Evolutionary conservation across 441 rosid genomes (phyloP), one percentile per base, ranked within the genome.

Genomic region (Adansonia gregorii): DNA sequence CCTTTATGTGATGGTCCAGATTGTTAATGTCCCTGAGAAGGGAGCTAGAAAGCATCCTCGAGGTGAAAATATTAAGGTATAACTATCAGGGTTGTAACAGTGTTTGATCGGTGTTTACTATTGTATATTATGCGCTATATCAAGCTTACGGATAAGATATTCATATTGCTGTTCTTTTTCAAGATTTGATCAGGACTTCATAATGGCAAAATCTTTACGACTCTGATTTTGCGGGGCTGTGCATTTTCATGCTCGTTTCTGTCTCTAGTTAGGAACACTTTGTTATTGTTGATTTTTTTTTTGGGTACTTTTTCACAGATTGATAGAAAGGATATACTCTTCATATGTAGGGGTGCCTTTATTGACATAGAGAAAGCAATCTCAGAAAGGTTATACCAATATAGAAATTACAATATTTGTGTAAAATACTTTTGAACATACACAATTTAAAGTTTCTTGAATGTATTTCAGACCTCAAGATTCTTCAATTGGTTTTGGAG

Each of bases 1-100:
- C 31, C 35, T 60, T 70, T 83, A 67, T 85, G 78, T 75, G 48
- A 43, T 67, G 59, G 70, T 82, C 66, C 86, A 96, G 99, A 85
- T 96, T 74, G 99, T 96, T 78, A 96, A 92, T 87, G 98, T 96
- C 77, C 99, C 98, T 58, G 98, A 94, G 86, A 94, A 96, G 85
- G 99, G 98, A 78, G 99, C 98, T 83, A 87, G 98, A 72, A 96
- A 96, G 87, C 98, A 96, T 83, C 98, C 99, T 48, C 87, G 99
- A 83, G 99, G 99, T 74, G 99, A 96, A 82, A 94, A 96, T 83
- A 96, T 96, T 84, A 98, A 96, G 98, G 99, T 94, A 85, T n/a
- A 31, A 31, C 8, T 5, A 31, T 5, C 43, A 60, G n/a, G 24
- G 72, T 78, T 72, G 8, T 65, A 49, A 19, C 17, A 22, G 5